Evolutionary conservation across 306 rosid genomes (phyloP).

Genomic region (Cucurbita ficifolia): DNA sequence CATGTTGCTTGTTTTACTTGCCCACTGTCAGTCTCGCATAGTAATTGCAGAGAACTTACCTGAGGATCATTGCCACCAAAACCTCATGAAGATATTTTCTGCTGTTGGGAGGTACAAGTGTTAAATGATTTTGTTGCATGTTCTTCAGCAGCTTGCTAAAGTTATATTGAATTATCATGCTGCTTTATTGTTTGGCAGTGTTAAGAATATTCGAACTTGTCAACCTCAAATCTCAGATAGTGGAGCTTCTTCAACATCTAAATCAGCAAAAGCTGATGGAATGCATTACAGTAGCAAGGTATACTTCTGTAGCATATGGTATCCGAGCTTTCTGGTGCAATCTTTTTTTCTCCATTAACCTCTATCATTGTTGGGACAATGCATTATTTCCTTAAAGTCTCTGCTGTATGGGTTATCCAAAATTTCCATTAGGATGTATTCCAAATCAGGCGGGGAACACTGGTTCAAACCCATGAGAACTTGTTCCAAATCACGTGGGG

Average conservation of each 20-base stretch:
- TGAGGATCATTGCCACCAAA: constrained; percentile 98
- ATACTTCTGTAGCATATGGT: not conserved
- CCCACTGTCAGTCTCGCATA: constrained; percentile 56
- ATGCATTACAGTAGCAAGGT: constrained; percentile 73
- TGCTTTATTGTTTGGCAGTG: constrained; percentile 38
- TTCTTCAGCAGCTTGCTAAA: not conserved
- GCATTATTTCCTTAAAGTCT: not conserved
- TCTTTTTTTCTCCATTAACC: not conserved
- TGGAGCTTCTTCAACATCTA: constrained; percentile 57
- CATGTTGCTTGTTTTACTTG: constrained; percentile 10
- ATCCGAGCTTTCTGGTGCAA: not conserved
- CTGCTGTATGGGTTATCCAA: not conserved
- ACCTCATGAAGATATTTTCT: constrained; percentile 87
- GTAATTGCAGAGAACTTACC: constrained; percentile 95
- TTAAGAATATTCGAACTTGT: constrained; percentile 90
- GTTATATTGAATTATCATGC: not conserved
- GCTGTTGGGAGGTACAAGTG: constrained; percentile 72
- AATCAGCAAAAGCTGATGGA: constrained; percentile 63
- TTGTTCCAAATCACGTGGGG: not conserved
- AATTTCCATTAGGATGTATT: not conserved
- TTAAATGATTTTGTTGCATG: not conserved
- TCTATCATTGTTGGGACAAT: not conserved
- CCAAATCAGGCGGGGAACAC: not conserved
- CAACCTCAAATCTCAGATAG: constrained; percentile 69
- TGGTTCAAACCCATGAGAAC: not conserved